A percentile compares a stretch with the other conserved stretches of the same genome.
Evolutionary conservation across 1,139 yeast genomes (phyloP).

Genomic region (Pichia sp.): DNA sequence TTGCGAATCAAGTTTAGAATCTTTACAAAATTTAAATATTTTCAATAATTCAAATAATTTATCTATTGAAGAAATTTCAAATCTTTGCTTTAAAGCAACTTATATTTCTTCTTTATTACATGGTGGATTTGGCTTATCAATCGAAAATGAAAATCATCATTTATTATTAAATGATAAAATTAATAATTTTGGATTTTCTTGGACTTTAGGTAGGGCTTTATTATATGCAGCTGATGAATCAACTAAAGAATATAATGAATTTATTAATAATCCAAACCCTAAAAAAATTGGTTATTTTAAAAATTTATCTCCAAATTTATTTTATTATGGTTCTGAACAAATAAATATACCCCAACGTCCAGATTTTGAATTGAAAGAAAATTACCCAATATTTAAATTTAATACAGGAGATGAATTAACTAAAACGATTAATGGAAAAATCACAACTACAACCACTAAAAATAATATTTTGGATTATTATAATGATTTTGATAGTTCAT

Average conservation of each 20-base stretch:
- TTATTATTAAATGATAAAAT: slow-evolving; percentile 53
- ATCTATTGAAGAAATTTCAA: slow-evolving; percentile 38
- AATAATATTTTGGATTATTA: slow-evolving; percentile 2
- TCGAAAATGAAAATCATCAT: slow-evolving; percentile 20
- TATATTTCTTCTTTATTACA: slow-evolving; percentile 71
- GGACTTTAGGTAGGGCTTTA: slow-evolving; percentile 82
- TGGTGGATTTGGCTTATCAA: slow-evolving; percentile 67
- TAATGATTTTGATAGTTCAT: slow-evolving; percentile 1
- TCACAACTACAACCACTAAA: background rate
- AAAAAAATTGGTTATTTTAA: slow-evolving; percentile 40
- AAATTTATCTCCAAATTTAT: slow-evolving; percentile 43
- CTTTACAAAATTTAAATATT: background rate
- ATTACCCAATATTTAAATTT: slow-evolving; percentile 14
- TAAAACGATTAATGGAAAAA: too few relatives aligned
- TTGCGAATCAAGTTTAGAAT: slow-evolving; percentile 23
- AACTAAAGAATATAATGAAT: slow-evolving; percentile 16
- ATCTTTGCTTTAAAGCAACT: slow-evolving; percentile 60
- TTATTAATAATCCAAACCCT: slow-evolving; percentile 9
- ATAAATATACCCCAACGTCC: slow-evolving; percentile 43
- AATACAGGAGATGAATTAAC: background rate
- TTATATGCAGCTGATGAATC: slow-evolving; percentile 39
- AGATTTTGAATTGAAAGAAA: slow-evolving; percentile 29
- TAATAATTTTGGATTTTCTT: slow-evolving; percentile 60
- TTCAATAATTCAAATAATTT: slow-evolving; percentile 28
- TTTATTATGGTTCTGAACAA: slow-evolving; percentile 47